Base-by-base conservation (phyloP, 495 filamentous ascomycete species). In the Xylaria curta region DNA sequence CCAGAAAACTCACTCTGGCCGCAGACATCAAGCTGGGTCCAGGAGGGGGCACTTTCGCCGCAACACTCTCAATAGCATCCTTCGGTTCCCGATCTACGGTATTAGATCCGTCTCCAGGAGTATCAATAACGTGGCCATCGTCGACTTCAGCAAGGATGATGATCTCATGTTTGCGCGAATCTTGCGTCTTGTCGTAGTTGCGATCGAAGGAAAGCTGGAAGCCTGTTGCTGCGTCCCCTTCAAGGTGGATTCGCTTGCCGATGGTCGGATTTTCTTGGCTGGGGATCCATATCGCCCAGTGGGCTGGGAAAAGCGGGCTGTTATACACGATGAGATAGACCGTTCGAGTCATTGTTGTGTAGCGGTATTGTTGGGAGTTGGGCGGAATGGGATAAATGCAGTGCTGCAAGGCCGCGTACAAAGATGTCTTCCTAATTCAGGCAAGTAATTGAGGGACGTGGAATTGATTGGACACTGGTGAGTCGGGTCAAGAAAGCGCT, bases 301-400 rank as follows among this genome's bases (percentile, higher is more conserved):
- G 63, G 4, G 63, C 63, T 61, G 63, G 46, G 70, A 73, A 72
- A n/a, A 72, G 31, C 0, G 63, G 63, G 46, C 31, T 66, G 15
- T 66, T 66, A 31, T 66, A 66, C 24, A 66, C 54, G 36, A 72
- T 73, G 40, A 68, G 71, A 49, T 73, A 60, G 21, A 60, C 49
- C 19, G 49, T 74, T 61, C 68, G 62, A 40, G 54, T n/a, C 53
- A 71, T 71, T 17, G 26, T 56, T 1, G 26, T 26, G 17, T 15
- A 56, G 9, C n/a, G n/a, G n/a, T n/a, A n/a, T n/a, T 26, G 21
- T 26, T 53, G 21, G 10, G 9, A 53, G 49, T 24, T 26, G 21
- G 9, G 21, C 21, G 49, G 21, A 21, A 12, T 51, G 8, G 49
- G n/a, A 51, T 10, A 21, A 2, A n/a, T 21, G n/a, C n/a, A 8